Percentiles rank a stretch among this genome's conserved stretches.
phyloP scores from a whole-genome alignment of 495 filamentous ascomycete genomes.

The Aspergillus affinis region DNA sequence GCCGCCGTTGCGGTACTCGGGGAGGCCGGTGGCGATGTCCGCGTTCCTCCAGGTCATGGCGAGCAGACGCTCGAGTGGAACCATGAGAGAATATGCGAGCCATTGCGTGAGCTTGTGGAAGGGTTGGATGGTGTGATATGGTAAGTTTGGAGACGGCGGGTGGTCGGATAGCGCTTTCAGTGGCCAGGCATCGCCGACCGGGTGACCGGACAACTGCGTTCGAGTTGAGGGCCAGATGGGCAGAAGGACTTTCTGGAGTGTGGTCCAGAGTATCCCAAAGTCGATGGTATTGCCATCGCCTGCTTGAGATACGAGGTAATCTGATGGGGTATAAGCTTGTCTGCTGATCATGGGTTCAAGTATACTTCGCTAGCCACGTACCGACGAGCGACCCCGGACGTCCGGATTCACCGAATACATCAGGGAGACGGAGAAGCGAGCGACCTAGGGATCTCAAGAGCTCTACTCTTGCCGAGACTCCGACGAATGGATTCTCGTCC shows the following conservation, averaged over 20 bases:
- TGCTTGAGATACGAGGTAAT: conserved; percentile 44
- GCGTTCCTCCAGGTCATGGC: conserved; percentile 73
- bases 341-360: not conserved
- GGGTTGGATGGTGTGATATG: conserved; percentile 31
- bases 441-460: conserved; percentile 49
- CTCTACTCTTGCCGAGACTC: conserved; percentile 47
- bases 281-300: conserved; percentile 22
- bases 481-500: conserved; percentile 51
- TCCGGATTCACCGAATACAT: conserved; percentile 51
- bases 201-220: conserved; percentile 48
- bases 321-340: conserved; percentile 22
- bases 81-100: conserved; percentile 87
- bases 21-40: conserved; percentile 77
- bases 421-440: conserved; percentile 44
- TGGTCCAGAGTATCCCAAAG: conserved; percentile 44
- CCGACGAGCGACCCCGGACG: conserved; percentile 58
- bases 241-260: conserved; percentile 50
- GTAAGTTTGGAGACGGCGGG: conserved; percentile 4
- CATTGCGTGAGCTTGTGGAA: conserved; percentile 93
- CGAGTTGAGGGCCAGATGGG: conserved; percentile 56
- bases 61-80: conserved; percentile 78
- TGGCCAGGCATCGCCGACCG: conserved; percentile 61
- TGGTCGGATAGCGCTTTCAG: conserved; percentile 25
- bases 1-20: conserved; percentile 87
- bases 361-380: conserved; percentile 21